Evolutionary conservation across 2,329 filamentous ascomycete genomes (phyloP), one percentile per base, ranked within the genome.

Genomic region (Massarina eburnea): DNA sequence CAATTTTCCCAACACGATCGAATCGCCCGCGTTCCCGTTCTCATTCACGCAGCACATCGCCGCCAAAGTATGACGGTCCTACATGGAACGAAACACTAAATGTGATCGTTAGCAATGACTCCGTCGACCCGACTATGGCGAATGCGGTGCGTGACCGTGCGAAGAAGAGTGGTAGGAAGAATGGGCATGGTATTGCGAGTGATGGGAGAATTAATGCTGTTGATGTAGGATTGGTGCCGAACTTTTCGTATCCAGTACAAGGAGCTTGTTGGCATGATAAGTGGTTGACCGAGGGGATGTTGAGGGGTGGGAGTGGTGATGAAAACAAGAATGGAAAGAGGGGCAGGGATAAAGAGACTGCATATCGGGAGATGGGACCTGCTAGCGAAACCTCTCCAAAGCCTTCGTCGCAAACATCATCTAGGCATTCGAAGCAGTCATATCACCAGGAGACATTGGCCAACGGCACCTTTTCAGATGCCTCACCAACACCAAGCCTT

Each of bases 181-280:
- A 9, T 14, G 37, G 3, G 8, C 27, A 33, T 20, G 40, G 22
- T 15, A n/a, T 20, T 15, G 21, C 18, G n/a, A 36, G 14, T 19
- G 21, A 29, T 29, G 47, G 1, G n/a, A 8, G 21, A 9, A 12
- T 52, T 8, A 33, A 43, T 2, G 33, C 48, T 14, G 3, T 17
- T 2, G 41, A 49, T 21, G 45, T 46, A 8, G 48, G 43, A 3
- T 44, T 61, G 8, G 57, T 63, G 9, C 58, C 61, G 4, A 63
- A 61, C 35, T 64, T 64, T 38, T 61, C 54, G 14, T 54, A 52
- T 17, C 57, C 58, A 0, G 41, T 59, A 15, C 22, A 30, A 15
- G 39, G 43, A 4, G 55, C 48, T 22, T 18, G 39, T 1, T 62
- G 56, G 30, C 48, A 51, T 36, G 49, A 55, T 32, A 50, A 40